Conservation (phyloP, 257 asterid species). For the Cinchona pubescens region DNA sequence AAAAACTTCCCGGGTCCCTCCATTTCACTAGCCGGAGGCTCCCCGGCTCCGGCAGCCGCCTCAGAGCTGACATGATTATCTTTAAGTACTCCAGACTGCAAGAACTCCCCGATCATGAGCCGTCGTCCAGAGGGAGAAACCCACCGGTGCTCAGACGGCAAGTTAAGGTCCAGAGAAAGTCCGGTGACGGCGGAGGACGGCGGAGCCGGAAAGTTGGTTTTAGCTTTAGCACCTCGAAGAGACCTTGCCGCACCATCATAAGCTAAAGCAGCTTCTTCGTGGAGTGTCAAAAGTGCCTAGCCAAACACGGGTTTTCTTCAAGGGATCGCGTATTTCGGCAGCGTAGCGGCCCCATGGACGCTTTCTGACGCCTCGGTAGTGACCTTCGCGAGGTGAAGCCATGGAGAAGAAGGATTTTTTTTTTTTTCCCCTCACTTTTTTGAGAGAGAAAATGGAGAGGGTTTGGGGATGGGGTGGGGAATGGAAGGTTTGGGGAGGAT, state of each 20-base stretch:
- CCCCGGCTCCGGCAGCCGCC: constrained; percentile 30
- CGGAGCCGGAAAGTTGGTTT: constrained; percentile 68
- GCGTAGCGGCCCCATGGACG: constrained; percentile 99
- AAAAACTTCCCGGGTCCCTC: constrained; percentile 47
- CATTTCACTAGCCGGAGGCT: constrained; percentile 29
- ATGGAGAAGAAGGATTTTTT: constrained; percentile 18
- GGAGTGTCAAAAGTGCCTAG: constrained; percentile 96
- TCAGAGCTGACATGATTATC: constrained; percentile 29
- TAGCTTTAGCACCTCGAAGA: constrained; percentile 88
- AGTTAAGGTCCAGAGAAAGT: constrained; percentile 61
- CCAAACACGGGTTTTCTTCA: constrained; percentile 98
- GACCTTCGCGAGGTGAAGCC: constrained; percentile 86
- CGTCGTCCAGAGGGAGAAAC: constrained; percentile 48
- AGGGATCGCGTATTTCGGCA: constrained; percentile 95
- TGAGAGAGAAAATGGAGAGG: background rate
- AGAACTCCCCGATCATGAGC: constrained; percentile 52
- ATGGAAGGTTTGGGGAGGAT: no score
- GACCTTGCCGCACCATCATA: constrained; percentile 99
- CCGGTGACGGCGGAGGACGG: constrained; percentile 32
- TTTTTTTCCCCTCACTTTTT: background rate
- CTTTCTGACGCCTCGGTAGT: constrained; percentile 91
- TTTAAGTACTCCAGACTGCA: constrained; percentile 49
- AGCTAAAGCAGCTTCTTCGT: constrained; percentile 90
- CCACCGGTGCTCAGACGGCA: constrained; percentile 64
- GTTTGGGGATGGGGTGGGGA: no score